A percentile compares a stretch with the other conserved stretches of the same genome.
These are phyloP conservation scores for Fusarium pseudograminearum DNA, from an alignment of 2,329 filamentous ascomycete genomes.

Conservation along the genomic window DNA sequence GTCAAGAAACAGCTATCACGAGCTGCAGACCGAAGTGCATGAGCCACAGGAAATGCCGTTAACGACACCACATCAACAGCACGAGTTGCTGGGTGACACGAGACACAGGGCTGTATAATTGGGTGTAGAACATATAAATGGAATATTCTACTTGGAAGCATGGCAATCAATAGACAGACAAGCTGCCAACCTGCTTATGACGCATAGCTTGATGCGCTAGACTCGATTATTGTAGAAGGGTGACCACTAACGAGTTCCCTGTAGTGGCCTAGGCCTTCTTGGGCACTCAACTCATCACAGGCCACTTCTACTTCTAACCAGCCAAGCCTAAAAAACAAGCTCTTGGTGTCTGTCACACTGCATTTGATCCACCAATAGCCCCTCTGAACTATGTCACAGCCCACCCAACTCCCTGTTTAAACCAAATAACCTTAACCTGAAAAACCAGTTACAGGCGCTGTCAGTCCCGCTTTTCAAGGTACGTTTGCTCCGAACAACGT, in stretches of 20 bases:
- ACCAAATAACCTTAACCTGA: conserved; percentile 19
- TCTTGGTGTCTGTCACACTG: background rate
- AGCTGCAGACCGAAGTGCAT: conserved; percentile 8
- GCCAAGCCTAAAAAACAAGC: conserved; percentile 1
- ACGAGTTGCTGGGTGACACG: conserved; percentile 26
- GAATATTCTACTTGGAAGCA: background rate
- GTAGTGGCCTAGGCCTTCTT: background rate
- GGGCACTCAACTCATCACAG: background rate
- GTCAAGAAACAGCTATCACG: conserved; percentile 14
- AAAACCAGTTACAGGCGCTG: background rate
- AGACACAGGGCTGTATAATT: background rate
- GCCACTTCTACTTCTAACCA: background rate
- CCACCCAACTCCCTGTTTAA: conserved; percentile 2
- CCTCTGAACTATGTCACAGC: conserved; percentile 3
- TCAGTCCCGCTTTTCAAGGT: conserved; percentile 18
- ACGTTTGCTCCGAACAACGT: conserved; percentile 19
- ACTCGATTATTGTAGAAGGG: background rate
- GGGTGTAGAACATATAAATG: background rate
- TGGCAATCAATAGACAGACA: background rate
- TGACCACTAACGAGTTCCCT: background rate
- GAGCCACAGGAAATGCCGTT: conserved; percentile 18
- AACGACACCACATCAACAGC: background rate
- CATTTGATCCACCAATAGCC: conserved; percentile 5
- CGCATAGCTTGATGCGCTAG: background rate
- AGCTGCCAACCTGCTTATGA: background rate